Evolutionary conservation across 2,329 filamentous ascomycete species (phyloP).

Genomic region (Colletotrichum spinosum): DNA sequence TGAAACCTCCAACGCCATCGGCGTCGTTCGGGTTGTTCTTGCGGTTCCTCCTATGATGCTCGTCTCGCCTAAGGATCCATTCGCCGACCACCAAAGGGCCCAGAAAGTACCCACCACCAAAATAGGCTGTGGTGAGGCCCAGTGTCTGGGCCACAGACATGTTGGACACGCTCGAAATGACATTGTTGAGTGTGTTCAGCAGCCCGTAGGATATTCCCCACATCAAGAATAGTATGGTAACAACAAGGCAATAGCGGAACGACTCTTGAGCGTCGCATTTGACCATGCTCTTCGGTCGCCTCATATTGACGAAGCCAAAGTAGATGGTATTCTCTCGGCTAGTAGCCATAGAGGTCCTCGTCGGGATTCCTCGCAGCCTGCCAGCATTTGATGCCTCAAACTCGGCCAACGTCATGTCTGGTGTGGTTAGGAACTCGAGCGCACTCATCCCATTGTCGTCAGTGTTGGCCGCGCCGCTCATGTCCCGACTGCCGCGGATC

Average conservation of each 20-base stretch:
- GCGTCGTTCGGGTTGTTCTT: slow-evolving; percentile 49
- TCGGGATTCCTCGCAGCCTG: slow-evolving; percentile 41
- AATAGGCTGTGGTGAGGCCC: slow-evolving; percentile 78
- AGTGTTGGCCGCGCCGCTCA: slow-evolving; percentile 21
- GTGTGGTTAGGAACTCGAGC: slow-evolving; percentile 61
- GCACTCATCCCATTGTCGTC: slow-evolving; percentile 45
- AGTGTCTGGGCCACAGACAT: slow-evolving; percentile 73
- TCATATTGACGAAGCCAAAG: slow-evolving; percentile 83
- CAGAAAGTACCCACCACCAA: slow-evolving; percentile 75
- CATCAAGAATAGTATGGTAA: slow-evolving; percentile 85
- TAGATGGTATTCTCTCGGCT: slow-evolving; percentile 64
- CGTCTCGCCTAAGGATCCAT: slow-evolving; percentile 76
- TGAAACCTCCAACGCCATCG: slow-evolving; percentile 74
- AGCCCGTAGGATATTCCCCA: slow-evolving; percentile 94
- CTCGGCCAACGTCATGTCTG: slow-evolving; percentile 41
- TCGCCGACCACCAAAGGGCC: slow-evolving; percentile 77
- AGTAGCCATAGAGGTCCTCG: slow-evolving; percentile 50
- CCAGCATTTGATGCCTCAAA: slow-evolving; percentile 36
- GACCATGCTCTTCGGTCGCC: slow-evolving; percentile 76
- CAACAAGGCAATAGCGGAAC: slow-evolving; percentile 77
- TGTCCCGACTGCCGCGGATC: slow-evolving; percentile 22
- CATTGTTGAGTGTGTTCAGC: slow-evolving; percentile 82
- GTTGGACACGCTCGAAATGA: slow-evolving; percentile 71
- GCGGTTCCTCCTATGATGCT: slow-evolving; percentile 61
- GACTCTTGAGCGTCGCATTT: slow-evolving; percentile 72